Evolutionary conservation across 345 rosid species (phyloP).

Genomic region (Sisymbrium irio): DNA sequence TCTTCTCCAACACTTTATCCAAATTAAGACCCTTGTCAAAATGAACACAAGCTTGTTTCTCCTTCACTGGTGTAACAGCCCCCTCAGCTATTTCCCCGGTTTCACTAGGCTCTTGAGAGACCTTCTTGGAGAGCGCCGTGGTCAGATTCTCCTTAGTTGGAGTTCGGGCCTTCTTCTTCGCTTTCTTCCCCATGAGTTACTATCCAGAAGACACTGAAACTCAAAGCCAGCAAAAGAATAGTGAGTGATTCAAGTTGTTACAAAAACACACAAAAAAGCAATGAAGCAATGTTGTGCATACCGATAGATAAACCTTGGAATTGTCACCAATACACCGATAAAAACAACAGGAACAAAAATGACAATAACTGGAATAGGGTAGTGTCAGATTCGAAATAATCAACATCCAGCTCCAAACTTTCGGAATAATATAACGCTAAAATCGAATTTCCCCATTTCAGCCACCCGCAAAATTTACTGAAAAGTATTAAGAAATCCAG

Average conservation of each 20-base stretch:
- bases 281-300: not conserved
- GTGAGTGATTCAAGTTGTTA: not conserved
- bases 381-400: not conserved
- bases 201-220: constrained; percentile 26
- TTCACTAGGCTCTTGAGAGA: constrained; percentile 37
- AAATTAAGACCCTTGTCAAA: constrained; percentile 58
- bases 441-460: not conserved
- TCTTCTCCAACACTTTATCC: constrained; percentile 54
- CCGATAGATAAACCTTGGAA: constrained; percentile 11
- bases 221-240: constrained; percentile 1
- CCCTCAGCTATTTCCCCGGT: constrained; percentile 34
- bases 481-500: not conserved
- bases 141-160: constrained; percentile 54
- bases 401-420: not conserved
- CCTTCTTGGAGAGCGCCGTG: constrained; percentile 34
- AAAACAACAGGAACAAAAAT: not conserved
- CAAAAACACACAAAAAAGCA: not conserved
- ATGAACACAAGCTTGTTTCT: constrained; percentile 60
- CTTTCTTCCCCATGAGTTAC: constrained; percentile 83
- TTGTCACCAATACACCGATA: constrained; percentile 10
- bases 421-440: not conserved
- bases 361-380: not conserved
- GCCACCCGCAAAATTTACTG: too few relatives aligned
- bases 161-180: constrained; percentile 65
- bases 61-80: constrained; percentile 37